These are phyloP conservation scores for Stagonosporopsis cucurbitacearum DNA, from an alignment of 2,329 filamentous ascomycete genomes.

Conservation along the genomic window DNA sequence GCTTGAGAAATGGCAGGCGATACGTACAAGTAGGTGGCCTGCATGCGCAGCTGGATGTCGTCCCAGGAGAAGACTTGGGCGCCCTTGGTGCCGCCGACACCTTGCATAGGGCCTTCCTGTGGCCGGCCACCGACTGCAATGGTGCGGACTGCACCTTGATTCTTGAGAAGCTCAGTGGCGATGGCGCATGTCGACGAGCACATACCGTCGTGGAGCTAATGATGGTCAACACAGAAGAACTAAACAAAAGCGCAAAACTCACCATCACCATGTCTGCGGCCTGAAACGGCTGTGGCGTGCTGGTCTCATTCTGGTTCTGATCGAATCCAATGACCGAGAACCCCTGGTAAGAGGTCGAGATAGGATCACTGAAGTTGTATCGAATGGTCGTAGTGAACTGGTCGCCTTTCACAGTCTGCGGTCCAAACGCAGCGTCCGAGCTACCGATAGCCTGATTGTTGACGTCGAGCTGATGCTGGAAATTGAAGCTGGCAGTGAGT, in stretches of 20 bases:
- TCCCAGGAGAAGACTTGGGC: conserved; percentile 48
- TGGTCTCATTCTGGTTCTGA: conserved; percentile 38
- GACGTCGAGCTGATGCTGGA: conserved; percentile 39
- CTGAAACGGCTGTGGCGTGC: conserved; percentile 46
- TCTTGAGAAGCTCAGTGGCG: conserved; percentile 54
- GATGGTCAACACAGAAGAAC: conserved; percentile 1
- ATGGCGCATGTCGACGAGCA: conserved; percentile 57
- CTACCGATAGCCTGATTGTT: conserved; percentile 38
- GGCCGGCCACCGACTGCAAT: conserved; percentile 54
- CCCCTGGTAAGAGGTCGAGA: conserved; percentile 37
- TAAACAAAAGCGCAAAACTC: neutral
- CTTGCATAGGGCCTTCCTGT: conserved; percentile 52
- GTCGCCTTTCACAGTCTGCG: conserved; percentile 40
- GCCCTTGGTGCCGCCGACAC: conserved; percentile 55
- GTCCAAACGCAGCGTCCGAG: conserved; percentile 49
- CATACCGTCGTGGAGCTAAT: conserved; percentile 51
- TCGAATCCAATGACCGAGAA: conserved; percentile 42
- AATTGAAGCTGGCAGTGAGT: conserved; percentile 42
- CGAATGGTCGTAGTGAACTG: conserved; percentile 46
- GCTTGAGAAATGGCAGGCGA: neutral
- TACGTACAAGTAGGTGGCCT: conserved; percentile 38
- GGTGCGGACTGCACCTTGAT: conserved; percentile 52
- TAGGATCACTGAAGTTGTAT: conserved; percentile 46
- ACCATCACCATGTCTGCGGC: conserved; percentile 51
- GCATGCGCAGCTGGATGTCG: conserved; percentile 41